Percentiles rank a stretch among this genome's conserved stretches.
phyloP scores from a whole-genome alignment of 2,329 filamentous ascomycete species.

The Penicillium sp. region DNA sequence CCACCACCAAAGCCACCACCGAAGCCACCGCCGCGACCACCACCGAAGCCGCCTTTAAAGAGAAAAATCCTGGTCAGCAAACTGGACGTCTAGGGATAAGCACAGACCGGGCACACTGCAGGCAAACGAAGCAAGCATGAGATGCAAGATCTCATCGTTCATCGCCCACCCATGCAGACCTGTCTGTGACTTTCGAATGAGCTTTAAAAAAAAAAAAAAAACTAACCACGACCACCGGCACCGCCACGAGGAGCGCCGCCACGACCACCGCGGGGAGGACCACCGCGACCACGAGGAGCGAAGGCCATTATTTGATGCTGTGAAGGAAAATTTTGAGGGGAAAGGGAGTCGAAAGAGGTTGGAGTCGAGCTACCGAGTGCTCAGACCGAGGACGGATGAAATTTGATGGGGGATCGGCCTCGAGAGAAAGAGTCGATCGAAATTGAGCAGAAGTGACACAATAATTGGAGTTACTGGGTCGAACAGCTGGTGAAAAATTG shows the following conservation, averaged over 20 bases:
- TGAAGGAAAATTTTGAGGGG: conserved; percentile 18
- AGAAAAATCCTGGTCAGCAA: conserved; percentile 19
- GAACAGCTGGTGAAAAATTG: conserved; percentile 34
- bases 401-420: conserved; percentile 21
- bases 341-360: conserved; percentile 16
- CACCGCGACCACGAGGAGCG: conserved; percentile 37
- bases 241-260: conserved; percentile 28
- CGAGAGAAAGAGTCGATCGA: conserved; percentile 23
- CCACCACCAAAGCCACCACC: conserved; percentile 41
- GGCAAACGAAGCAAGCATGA: background rate
- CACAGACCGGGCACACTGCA: background rate
- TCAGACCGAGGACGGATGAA: conserved; percentile 28
- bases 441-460: conserved; percentile 21
- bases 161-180: conserved; percentile 19
- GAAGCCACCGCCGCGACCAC: conserved; percentile 48
- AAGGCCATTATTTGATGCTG: conserved; percentile 43
- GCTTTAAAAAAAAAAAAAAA: conserved; percentile 15
- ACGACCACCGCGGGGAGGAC: conserved; percentile 30
- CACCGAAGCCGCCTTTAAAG: conserved; percentile 30
- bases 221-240: conserved; percentile 34
- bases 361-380: conserved; percentile 34
- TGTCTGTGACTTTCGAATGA: conserved; percentile 21
- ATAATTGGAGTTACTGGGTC: conserved; percentile 25
- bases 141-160: conserved; percentile 3
- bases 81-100: background rate